Percentiles rank a stretch among this genome's conserved stretches.
phyloP scores from a whole-genome alignment of 2,329 filamentous ascomycete genomes.

The Thelonectria rubi region DNA sequence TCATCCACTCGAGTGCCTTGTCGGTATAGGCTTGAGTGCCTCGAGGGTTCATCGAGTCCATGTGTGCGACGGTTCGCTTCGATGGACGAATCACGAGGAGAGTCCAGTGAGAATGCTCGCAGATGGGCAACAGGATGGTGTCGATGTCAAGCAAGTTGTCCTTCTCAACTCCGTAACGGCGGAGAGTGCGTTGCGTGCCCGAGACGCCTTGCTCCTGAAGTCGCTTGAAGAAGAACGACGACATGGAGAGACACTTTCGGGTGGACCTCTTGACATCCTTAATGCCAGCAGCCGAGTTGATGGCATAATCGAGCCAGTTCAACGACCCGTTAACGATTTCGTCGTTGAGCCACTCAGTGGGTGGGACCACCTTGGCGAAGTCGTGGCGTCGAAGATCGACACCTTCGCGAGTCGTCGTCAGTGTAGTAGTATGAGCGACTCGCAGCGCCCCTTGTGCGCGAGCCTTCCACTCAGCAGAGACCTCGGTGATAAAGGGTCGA shows the following conservation, averaged over 20 bases:
- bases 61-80: conserved; percentile 69
- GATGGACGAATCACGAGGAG: conserved; percentile 72
- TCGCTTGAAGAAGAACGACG: conserved; percentile 72
- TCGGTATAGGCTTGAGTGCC: conserved; percentile 53
- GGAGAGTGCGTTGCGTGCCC: conserved; percentile 63
- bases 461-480: conserved; percentile 43
- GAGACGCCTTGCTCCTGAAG: conserved; percentile 58
- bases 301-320: conserved; percentile 64
- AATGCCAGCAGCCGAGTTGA: conserved; percentile 66
- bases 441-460: conserved; percentile 46
- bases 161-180: conserved; percentile 65
- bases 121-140: conserved; percentile 75
- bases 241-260: conserved; percentile 70
- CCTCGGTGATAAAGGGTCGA: conserved; percentile 39
- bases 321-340: conserved; percentile 76
- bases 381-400: conserved; percentile 63
- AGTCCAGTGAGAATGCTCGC: conserved; percentile 74
- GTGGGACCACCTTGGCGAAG: conserved; percentile 68
- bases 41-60: conserved; percentile 68
- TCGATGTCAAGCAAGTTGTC: conserved; percentile 71
- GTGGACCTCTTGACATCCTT: conserved; percentile 55
- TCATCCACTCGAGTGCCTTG: conserved; percentile 63
- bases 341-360: conserved; percentile 77
- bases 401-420: conserved; percentile 60
- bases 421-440: conserved; percentile 45